Evolutionary conservation across 768 basidiomycete genomes (phyloP), one percentile per base, ranked within the genome.

Genomic region (Pulveroboletus sp.): DNA sequence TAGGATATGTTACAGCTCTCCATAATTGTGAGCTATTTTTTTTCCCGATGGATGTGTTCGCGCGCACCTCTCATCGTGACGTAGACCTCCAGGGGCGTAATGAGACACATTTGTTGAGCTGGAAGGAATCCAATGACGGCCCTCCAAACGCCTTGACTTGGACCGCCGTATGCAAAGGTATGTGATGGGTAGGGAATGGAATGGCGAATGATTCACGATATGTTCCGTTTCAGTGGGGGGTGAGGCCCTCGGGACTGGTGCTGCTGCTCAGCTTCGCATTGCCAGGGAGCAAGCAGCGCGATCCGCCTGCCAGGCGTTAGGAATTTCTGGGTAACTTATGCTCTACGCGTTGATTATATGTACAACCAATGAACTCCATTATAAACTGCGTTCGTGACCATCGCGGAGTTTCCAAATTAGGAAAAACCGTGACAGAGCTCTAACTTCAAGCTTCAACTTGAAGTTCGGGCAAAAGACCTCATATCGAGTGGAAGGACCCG

Each of bases 91-190:
- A 78, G 50, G 46, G 20, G 24, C 64, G 57, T 34, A 51, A 57
- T 38, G 50, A 62, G 52, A 29, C 31, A 6, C 58, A 70, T 39
- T 51, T 69, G 5, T 39, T 84, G 43, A 72, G 64, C 37, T 85
- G 70, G 67, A 64, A 45, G 13, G 75, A 78, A 40, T 59, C 53
- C 1, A 53, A 36, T 2, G 53, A 65, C 5, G 83, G 84, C 1
- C 76, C 71, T 0, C 50, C 72, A 9, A 62, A 77, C 55, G 64
- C 68, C 11, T 55, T 69, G 25, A 47, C 59, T 19, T 87, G 84
- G 84, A 79, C 71, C 10, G 63, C 72, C n/a, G 62, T 72, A 19
- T 85, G 81, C 64, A 83, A 79, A 67, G 70, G 84, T 84, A 55
- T 56, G 78, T 46, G 17, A 33, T 19, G 14, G 14, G 24, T 38